Percentiles rank a stretch among this genome's conserved stretches.
Conservation (phyloP, 2,329 filamentous ascomycete genomes). For the Beauveria bassiana region DNA sequence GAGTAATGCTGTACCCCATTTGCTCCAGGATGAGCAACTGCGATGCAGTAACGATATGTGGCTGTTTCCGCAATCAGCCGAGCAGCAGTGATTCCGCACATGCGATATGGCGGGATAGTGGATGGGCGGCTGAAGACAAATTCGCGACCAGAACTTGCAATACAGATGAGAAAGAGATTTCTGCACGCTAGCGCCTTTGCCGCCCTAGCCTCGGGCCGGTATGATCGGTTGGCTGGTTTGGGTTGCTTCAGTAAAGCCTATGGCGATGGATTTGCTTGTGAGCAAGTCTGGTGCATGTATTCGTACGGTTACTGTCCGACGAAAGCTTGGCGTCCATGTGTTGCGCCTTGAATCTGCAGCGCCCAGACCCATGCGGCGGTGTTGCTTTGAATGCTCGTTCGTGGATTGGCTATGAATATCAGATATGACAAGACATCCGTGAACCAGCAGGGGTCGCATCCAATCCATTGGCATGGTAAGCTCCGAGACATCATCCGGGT, state of each 20-base stretch:
- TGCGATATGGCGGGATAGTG: background rate
- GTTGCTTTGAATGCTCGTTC: background rate
- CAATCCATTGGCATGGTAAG: background rate
- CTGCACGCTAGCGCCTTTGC: conserved; percentile 4
- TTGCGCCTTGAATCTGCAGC: background rate
- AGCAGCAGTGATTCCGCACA: background rate
- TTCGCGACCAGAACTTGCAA: background rate
- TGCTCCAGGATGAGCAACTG: background rate
- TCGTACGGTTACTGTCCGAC: too few relatives aligned
- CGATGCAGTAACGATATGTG: background rate
- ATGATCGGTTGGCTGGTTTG: background rate
- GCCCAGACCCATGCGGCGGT: background rate
- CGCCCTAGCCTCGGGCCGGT: conserved; percentile 9
- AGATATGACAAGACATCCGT: background rate
- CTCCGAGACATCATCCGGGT: background rate
- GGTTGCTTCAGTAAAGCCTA: background rate
- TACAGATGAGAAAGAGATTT: conserved; percentile 3
- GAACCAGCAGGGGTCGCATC: background rate
- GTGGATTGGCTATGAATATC: background rate
- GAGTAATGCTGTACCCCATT: background rate
- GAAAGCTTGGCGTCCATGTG: background rate
- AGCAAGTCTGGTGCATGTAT: background rate
- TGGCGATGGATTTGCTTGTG: background rate
- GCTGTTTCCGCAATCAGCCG: conserved; percentile 6
- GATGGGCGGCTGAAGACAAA: background rate